A percentile compares a stretch with the other conserved stretches of the same genome.
phyloP scores from a whole-genome alignment of 176 grass and related monocot genomes.

The Carex parvula region DNA sequence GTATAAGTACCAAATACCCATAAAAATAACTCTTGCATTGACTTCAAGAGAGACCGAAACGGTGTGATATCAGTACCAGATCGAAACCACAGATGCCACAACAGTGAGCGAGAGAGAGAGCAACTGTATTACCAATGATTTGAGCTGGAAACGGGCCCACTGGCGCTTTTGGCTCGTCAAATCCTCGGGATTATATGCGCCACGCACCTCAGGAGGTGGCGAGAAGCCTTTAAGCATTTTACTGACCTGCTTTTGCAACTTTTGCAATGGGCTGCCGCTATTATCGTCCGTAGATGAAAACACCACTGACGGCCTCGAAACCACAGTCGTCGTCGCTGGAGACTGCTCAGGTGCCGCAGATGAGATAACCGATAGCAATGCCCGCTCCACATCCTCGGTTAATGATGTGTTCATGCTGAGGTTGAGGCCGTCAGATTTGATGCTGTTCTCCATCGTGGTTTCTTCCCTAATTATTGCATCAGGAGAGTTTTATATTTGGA shows the following conservation, averaged over 20 bases:
- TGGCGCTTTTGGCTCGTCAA: slow-evolving; percentile 88
- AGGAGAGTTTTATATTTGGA: slow-evolving; percentile 3
- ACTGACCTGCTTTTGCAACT: slow-evolving; percentile 70
- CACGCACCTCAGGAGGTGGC: slow-evolving; percentile 54
- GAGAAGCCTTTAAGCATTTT: slow-evolving; percentile 79
- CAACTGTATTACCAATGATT: slow-evolving; percentile 56
- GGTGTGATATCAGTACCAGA: slow-evolving; percentile 14
- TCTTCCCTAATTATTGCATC: not conserved
- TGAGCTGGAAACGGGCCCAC: slow-evolving; percentile 89
- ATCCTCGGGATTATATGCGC: slow-evolving; percentile 86
- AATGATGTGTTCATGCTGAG: not conserved
- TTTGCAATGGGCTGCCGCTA: slow-evolving; percentile 56
- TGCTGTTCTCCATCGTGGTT: slow-evolving; percentile 2
- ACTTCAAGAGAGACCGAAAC: not conserved
- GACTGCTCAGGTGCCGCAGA: slow-evolving; percentile 50
- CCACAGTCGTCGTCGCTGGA: not conserved
- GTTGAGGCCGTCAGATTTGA: not conserved
- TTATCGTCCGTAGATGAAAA: slow-evolving; percentile 62
- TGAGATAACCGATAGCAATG: slow-evolving; percentile 61
- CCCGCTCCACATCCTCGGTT: slow-evolving; percentile 50
- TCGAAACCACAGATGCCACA: not conserved
- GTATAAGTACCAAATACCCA: not conserved
- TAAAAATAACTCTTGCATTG: not conserved
- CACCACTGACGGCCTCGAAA: slow-evolving; percentile 44
- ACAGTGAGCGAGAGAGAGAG: slow-evolving; percentile 26